Conservation (phyloP, 2,329 filamentous ascomycete genomes). For the Colletotrichum tabaci region DNA sequence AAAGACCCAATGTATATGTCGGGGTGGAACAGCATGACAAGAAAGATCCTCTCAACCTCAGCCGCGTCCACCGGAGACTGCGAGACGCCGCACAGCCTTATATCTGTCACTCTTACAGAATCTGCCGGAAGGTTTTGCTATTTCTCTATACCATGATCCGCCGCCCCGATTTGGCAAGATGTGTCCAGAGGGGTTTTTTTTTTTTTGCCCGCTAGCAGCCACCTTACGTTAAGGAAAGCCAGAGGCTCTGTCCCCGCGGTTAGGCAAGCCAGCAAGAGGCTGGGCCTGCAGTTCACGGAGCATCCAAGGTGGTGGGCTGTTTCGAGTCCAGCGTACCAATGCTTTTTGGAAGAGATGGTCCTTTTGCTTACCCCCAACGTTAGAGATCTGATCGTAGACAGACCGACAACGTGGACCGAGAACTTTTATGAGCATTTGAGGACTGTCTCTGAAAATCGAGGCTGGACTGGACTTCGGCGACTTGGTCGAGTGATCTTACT, state of each 20-base stretch:
- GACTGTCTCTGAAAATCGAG: background rate
- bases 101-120: background rate
- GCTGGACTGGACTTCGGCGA: background rate
- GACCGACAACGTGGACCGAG: background rate
- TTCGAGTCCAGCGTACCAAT: background rate
- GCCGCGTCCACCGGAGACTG: background rate
- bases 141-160: background rate
- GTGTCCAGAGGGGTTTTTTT: background rate
- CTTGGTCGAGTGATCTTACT: too few relatives aligned
- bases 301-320: background rate
- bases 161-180: background rate
- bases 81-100: background rate
- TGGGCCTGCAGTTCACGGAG: background rate
- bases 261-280: background rate
- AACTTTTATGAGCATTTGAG: background rate
- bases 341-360: background rate
- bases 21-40: background rate
- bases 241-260: background rate
- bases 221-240: background rate
- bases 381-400: background rate
- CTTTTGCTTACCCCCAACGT: background rate
- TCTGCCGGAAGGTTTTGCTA: background rate
- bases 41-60: background rate
- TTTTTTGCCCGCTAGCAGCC: background rate
- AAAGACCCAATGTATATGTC: too few relatives aligned